phyloP scores from a whole-genome alignment of 345 rosid genomes.

The Alliaria petiolata region DNA sequence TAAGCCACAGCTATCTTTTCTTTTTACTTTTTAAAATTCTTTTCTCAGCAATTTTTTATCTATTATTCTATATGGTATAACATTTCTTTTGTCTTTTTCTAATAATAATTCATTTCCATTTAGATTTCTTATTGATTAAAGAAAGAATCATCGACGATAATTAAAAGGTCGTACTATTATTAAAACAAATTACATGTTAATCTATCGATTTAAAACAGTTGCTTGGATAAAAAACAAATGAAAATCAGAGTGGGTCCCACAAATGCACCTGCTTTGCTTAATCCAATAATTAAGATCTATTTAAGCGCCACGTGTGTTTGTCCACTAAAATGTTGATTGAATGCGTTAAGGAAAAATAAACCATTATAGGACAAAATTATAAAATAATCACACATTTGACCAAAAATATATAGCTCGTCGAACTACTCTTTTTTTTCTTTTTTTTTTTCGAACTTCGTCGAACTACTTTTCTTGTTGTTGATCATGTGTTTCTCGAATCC shows the following conservation, averaged over 20 bases:
- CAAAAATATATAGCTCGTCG: not conserved
- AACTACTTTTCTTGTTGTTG: slow-evolving; percentile 31
- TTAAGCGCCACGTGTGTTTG: slow-evolving; percentile 25
- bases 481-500: slow-evolving; percentile 6
- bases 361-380: not conserved
- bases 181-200: no score
- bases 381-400: slow-evolving; percentile 18
- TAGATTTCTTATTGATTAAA: not conserved
- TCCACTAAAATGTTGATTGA: not conserved
- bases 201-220: not conserved
- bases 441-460: no score
- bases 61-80: not conserved
- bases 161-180: not conserved
- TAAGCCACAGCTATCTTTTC: not conserved
- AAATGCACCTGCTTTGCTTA: slow-evolving; percentile 26
- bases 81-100: slow-evolving; percentile 32
- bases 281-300: slow-evolving; percentile 29
- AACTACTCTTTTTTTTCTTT: slow-evolving; percentile 29
- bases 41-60: not conserved
- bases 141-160: not conserved
- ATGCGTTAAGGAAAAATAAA: not conserved
- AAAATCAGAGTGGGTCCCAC: slow-evolving; percentile 12
- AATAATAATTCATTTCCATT: slow-evolving; percentile 7
- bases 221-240: not conserved
- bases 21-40: not conserved